Base-by-base conservation (phyloP, 352 stramenopile genomes). In the Stramenopiles sp. region DNA sequence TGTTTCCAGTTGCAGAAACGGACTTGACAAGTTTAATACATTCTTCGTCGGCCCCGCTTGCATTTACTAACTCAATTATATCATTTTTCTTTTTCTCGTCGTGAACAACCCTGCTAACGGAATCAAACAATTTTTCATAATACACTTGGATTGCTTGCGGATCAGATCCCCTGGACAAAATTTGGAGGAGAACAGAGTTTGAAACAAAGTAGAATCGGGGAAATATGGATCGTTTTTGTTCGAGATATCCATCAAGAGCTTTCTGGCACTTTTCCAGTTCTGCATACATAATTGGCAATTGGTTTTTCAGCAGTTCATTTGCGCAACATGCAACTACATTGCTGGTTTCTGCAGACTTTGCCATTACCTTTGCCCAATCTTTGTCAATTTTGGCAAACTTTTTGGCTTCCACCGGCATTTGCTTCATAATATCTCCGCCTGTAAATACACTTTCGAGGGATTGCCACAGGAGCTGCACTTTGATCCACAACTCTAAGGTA, bases 161-260 rank as follows among this genome's bases (percentile, higher is more conserved):
- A 81, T 98, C 94, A 49, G 88, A 96, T 37, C 90, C 94, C 78
- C 98, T 92, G 1, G 92, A 97, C 31, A 98, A 81, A 75, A 98
- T 98, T 77, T 96, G 95, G 33, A 98, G 83, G 37, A 98, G 80
- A 69, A 92, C 93, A 0, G 92, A 90, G 77, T 98, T 98, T 2
- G 92, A 98, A 0, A 98, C 93, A 76, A 98, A 98, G 82, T 98
- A 98, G 84, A 98, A 98, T 30, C 94, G 87, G 25, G 94, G 94
- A 78, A 98, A 98, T 78, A 96, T 96, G 82, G 96, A 96, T 68
- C 95, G 89, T 79, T 98, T 98, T 80, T 97, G 89, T 78, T 98
- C 94, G 30, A 98, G 81, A 82, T 98, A 98, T 0, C 92, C 94
- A 78, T 98, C 91, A 0, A 98, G 87, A 25, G 88, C 95, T 82